Conservation (phyloP, 495 filamentous ascomycete species). For the Pseudomonodictys pantanalensis region DNA sequence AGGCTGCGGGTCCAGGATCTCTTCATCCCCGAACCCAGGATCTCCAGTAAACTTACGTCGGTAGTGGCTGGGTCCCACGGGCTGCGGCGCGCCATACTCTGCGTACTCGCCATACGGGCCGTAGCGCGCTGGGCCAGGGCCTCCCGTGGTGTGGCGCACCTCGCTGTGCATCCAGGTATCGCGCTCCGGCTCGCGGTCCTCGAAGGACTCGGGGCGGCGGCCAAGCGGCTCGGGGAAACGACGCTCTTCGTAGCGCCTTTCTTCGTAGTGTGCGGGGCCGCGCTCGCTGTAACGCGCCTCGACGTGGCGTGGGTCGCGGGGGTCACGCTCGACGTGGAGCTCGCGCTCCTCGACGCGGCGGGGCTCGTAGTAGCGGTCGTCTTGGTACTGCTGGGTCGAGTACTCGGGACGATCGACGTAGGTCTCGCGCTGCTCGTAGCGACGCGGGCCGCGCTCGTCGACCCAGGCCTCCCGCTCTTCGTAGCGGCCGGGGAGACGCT, state of each 20-base stretch:
- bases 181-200: slow-evolving; percentile 24
- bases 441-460: slow-evolving; percentile 7
- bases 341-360: slow-evolving; percentile 20
- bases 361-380: slow-evolving; percentile 4
- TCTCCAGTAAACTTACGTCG: slow-evolving; percentile 10
- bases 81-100: slow-evolving; percentile 20
- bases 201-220: slow-evolving; percentile 15
- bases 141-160: too few species aligned
- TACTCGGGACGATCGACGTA: not conserved
- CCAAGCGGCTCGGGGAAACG: slow-evolving; percentile 6
- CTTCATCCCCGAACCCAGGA: slow-evolving; percentile 23
- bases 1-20: slow-evolving; percentile 20
- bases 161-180: slow-evolving; percentile 23
- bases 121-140: not conserved
- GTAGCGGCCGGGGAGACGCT: slow-evolving; percentile 1
- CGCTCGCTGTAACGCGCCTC: slow-evolving; percentile 19
- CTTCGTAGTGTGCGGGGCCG: slow-evolving; percentile 19
- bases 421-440: slow-evolving; percentile 16
- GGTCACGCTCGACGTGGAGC: slow-evolving; percentile 17
- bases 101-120: slow-evolving; percentile 16
- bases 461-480: slow-evolving; percentile 18
- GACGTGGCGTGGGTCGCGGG: slow-evolving; percentile 25
- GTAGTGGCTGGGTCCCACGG: slow-evolving; percentile 8
- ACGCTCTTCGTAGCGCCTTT: slow-evolving; percentile 26
- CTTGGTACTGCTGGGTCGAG: not conserved